These are phyloP conservation scores for Pluteus cervinus DNA, from an alignment of 768 basidiomycete species.

Conservation along the genomic window DNA sequence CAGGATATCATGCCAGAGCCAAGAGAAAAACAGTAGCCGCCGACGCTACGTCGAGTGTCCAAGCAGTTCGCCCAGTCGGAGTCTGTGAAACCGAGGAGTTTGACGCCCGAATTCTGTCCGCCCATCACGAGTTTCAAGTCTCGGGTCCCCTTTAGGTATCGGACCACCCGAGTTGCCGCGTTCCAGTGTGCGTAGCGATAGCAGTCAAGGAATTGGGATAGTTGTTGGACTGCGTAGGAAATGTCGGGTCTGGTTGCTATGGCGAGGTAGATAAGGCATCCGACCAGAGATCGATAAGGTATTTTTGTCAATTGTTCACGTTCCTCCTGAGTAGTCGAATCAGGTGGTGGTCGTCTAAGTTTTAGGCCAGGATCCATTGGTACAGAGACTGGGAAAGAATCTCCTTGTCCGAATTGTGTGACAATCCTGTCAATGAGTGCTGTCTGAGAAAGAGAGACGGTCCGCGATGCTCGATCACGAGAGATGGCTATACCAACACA, in stretches of 20 bases:
- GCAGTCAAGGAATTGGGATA: slow-evolving; percentile 23
- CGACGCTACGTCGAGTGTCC: slow-evolving; percentile 9
- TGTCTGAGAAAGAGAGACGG: slow-evolving; percentile 17
- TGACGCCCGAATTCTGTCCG: too few species aligned
- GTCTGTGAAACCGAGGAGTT: slow-evolving; percentile 10
- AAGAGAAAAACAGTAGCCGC: slow-evolving; percentile 14
- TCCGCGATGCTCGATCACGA: slow-evolving; percentile 14
- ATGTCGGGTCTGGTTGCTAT: slow-evolving; percentile 19
- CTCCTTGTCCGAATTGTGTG: slow-evolving; percentile 8
- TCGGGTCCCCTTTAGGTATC: slow-evolving; percentile 12
- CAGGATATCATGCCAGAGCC: slow-evolving; percentile 14
- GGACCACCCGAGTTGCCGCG: slow-evolving; percentile 15
- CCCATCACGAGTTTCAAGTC: too few species aligned
- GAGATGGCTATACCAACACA: slow-evolving; percentile 30
- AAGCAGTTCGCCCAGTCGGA: neutral
- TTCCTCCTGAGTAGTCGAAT: too few species aligned
- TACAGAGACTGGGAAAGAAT: slow-evolving; percentile 9
- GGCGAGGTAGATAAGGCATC: slow-evolving; percentile 13
- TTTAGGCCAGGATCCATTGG: slow-evolving; percentile 19
- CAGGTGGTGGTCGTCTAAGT: slow-evolving; percentile 11
- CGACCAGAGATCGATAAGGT: slow-evolving; percentile 21
- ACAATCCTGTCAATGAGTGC: slow-evolving; percentile 17
- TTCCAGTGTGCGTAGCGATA: slow-evolving; percentile 19
- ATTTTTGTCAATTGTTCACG: too few species aligned
- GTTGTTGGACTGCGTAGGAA: slow-evolving; percentile 14